phyloP scores from a whole-genome alignment of 2,329 filamentous ascomycete species.

The Acephala macrosclerotiorum region DNA sequence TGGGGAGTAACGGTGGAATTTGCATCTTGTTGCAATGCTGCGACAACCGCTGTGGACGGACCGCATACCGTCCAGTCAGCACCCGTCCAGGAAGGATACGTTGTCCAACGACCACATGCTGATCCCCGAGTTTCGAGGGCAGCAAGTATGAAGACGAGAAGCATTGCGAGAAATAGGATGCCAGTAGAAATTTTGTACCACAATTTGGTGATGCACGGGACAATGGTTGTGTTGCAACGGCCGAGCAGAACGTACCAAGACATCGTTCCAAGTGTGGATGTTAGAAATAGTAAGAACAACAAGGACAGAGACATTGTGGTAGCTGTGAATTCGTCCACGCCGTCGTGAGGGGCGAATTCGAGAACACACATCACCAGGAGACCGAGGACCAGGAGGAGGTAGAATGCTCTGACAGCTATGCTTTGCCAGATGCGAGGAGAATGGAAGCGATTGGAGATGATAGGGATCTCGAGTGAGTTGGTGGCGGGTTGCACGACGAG shows the following conservation, averaged over 20 bases:
- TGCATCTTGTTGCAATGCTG: neutral
- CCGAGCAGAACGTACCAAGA: neutral
- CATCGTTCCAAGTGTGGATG: neutral
- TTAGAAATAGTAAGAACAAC: neutral
- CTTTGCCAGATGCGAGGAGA: neutral
- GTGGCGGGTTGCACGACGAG: neutral
- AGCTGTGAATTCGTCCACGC: neutral
- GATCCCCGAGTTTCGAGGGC: neutral
- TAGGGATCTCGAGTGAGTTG: neutral
- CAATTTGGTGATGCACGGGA: neutral
- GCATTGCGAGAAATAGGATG: neutral
- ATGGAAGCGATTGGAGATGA: neutral
- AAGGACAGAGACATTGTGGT: neutral
- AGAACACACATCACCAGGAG: neutral
- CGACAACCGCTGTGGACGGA: neutral
- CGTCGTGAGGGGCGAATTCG: neutral
- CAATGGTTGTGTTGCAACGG: neutral
- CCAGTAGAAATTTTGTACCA: constrained; percentile 10
- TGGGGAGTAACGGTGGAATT: neutral
- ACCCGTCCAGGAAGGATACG: neutral
- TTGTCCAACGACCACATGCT: neutral
- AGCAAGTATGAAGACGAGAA: neutral
- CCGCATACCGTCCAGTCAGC: neutral
- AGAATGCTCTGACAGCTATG: neutral
- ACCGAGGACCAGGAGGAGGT: neutral